Evolutionary conservation across 2,329 filamentous ascomycete genomes (phyloP), one percentile per base, ranked within the genome.

Genomic region (Neurospora sp.): DNA sequence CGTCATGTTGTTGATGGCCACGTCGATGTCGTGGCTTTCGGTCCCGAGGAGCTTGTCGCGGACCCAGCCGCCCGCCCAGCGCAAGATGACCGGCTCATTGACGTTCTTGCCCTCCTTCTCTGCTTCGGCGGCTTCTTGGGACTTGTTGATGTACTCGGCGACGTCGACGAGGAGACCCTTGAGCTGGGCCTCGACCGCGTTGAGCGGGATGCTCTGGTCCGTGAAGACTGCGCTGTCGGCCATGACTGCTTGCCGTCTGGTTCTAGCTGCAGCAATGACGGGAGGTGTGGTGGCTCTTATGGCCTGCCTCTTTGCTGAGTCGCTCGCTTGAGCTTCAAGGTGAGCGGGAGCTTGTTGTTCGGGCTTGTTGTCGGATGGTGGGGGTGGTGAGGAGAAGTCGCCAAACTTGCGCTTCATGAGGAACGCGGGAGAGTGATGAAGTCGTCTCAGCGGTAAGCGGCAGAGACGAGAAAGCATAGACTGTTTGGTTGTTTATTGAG

Each of bases 61-160:
- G 11, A 96, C 92, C 92, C 92, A 96, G 36, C 92, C 92, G 70
- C 92, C 92, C 0, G 92, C 92, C 86, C 91, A 95, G 67, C 92
- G 89, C 66, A 96, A 83, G 19, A 89, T 83, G 15, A 90, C 78
- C 23, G 89, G 85, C 73, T 89, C 84, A 15, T 74, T 70, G 12
- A 40, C 38, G 38, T 28, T 19, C 70, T 72, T 71, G 23, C 67
- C 69, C 37, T 69, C 70, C 15, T 36, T 57, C 23, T 57, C 38
- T 23, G 38, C 17, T 6, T 68, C 52, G 23, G 81, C 77, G 10
- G 87, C 77, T 2, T 19, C 12, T n/a, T 67, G 67, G 19, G 43
- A 38, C 10, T 79, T 76, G 74, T 91, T 86, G 72, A 93, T 89
- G 76, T 89, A 90, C 11, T 85, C 80, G 33, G 92, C 92, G n/a